Base-by-base conservation (phyloP, 495 filamentous ascomycete species). In the Articulospora tetracladia region DNA sequence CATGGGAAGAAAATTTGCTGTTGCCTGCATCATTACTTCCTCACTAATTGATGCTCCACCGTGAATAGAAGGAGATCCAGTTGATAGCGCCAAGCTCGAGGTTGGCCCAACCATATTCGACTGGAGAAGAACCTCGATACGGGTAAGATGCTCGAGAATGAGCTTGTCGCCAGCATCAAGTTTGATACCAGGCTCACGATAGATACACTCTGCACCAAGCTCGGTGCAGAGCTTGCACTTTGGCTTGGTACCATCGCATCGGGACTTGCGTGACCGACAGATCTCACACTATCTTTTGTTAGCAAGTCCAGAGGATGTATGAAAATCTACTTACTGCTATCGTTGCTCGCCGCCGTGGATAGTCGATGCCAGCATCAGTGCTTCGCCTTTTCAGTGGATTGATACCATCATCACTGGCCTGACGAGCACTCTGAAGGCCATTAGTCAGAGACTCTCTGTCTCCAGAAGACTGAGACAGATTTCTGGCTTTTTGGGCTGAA, bases 101-200 rank as follows among this genome's bases (percentile, higher is more conserved):
- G 79, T 74, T 53, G 78, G 77, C n/a, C 71, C 72, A 19, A 75
- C 69, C 53, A 88, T 63, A 57, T 76, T 88, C 47, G 86, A 84
- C 69, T 91, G 88, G 13, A 93, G 82, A 19, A 92, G 72, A 39
- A 82, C 86, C 72, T 93, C 90, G 58, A 93, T 92, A 24, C 88
- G 81, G 59, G 79, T 80, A 25, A 93, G 74, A 50, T 86, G 85
- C 64, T 92, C 90, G 23, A 93, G 76, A 58, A 93, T 93, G 41
- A 92, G 81, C 69, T 91, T 92, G 72, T 92, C 90, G 57, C 90
- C 90, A 27, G 90, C 89, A 71, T 92, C 90, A 26, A 92, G 84
- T 71, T 93, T 93, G 74, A 92, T 92, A 3, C 90, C 90, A 17
- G 90, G 90, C 71, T 93, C 90, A 48, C 90, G 81, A 68, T 93